phyloP scores from a whole-genome alignment of 2,329 filamentous ascomycete species.

The Claviceps maximensis region DNA sequence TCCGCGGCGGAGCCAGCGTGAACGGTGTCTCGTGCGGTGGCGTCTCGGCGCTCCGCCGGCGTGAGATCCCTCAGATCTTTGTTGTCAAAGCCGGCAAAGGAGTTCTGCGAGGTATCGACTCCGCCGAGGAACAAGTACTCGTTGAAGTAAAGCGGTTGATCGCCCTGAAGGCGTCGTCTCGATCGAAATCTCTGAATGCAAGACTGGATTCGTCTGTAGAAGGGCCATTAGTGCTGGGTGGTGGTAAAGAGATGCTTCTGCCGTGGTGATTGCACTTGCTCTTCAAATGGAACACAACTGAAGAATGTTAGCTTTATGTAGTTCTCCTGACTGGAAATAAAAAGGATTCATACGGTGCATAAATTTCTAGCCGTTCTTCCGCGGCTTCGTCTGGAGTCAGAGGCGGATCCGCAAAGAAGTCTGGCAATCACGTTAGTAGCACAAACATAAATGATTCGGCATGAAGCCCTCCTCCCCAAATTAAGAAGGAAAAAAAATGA shows the following conservation, averaged over 20 bases:
- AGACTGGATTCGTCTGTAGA: constrained; percentile 61
- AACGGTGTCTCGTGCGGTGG: constrained; percentile 50
- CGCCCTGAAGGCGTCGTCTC: constrained; percentile 57
- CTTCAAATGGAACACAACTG: constrained; percentile 33
- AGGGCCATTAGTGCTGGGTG: background rate
- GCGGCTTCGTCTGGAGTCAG: constrained; percentile 56
- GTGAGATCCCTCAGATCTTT: constrained; percentile 43
- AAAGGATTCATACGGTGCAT: constrained; percentile 43
- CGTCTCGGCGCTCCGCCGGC: constrained; percentile 46
- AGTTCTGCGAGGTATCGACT: constrained; percentile 43
- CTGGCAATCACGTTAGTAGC: constrained; percentile 19
- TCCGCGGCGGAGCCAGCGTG: constrained; percentile 30
- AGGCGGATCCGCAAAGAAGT: constrained; percentile 69
- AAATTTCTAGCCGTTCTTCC: constrained; percentile 52
- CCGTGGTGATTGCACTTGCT: constrained; percentile 27
- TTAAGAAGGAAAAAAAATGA: too few relatives aligned
- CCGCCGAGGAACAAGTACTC: constrained; percentile 78
- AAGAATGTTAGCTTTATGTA: background rate
- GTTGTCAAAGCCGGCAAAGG: constrained; percentile 48
- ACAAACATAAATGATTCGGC: too few relatives aligned
- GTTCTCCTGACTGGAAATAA: background rate
- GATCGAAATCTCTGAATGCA: constrained; percentile 72
- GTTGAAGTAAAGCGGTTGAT: constrained; percentile 53
- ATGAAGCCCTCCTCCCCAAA: too few relatives aligned
- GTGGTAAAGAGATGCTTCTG: background rate